phyloP scores from a whole-genome alignment of 1,284 basidiomycete species.

The Puccinia polysora region DNA sequence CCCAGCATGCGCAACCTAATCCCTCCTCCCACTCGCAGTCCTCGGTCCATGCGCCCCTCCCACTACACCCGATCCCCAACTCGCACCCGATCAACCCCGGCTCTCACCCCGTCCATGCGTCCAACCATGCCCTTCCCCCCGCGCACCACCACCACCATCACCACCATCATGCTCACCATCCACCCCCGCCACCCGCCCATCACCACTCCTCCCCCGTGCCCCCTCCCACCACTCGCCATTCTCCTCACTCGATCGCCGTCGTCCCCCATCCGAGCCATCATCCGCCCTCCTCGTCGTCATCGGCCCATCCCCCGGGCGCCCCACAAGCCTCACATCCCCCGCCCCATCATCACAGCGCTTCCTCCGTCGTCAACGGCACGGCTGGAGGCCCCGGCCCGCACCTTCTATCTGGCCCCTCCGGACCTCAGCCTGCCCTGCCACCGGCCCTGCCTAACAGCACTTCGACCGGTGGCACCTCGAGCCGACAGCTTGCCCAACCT shows the following conservation, averaged over 20 bases:
- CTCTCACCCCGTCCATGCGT: too few relatives aligned
- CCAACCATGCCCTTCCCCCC: too few relatives aligned
- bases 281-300: conserved; percentile 11
- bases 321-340: not conserved
- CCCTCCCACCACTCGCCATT: conserved; percentile 20
- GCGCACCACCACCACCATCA: conserved; percentile 32
- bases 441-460: conserved; percentile 15
- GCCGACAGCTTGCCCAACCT: conserved; percentile 28
- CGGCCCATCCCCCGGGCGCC: not conserved
- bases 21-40: not conserved
- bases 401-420: conserved; percentile 7
- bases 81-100: too few relatives aligned
- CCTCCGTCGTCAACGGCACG: not conserved
- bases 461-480: not conserved
- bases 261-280: not conserved
- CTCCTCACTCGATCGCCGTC: conserved; percentile 22
- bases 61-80: not conserved
- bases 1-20: not conserved
- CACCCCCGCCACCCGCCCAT: conserved; percentile 1
- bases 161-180: conserved; percentile 9
- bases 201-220: conserved; percentile 10
- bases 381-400: not conserved
- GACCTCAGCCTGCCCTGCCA: conserved; percentile 4
- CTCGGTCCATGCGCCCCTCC: not conserved
- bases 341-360: not conserved